Percentiles rank a stretch among this genome's conserved stretches.
Evolutionary conservation across 2,329 filamentous ascomycete species (phyloP).

Genomic region (Fusarium goolgardi): DNA sequence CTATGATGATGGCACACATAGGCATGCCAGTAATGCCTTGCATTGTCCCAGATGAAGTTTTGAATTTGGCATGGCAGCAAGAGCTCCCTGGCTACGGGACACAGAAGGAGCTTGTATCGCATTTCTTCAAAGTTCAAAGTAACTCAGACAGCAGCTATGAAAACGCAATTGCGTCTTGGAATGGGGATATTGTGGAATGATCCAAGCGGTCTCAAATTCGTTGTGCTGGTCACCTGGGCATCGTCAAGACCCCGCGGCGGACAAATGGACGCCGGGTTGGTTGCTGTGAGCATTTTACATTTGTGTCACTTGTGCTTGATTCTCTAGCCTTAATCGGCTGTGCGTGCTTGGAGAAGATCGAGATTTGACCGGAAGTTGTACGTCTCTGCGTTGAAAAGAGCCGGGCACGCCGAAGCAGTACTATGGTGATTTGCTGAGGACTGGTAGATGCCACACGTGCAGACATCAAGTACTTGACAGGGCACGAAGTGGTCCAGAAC

Average conservation of each 20-base stretch:
- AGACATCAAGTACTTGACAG: slow-evolving; percentile 21
- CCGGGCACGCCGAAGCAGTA: slow-evolving; percentile 25
- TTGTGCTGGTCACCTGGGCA: slow-evolving; percentile 1
- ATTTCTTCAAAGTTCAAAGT: slow-evolving; percentile 8
- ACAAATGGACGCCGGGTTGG: slow-evolving; percentile 4
- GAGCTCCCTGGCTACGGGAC: neutral
- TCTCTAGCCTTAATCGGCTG: slow-evolving; percentile 27
- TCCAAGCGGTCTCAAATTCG: slow-evolving; percentile 4
- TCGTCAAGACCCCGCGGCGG: slow-evolving; percentile 6
- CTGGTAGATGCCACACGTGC: slow-evolving; percentile 29
- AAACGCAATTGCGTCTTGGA: slow-evolving; percentile 10
- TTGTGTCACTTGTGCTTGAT: slow-evolving; percentile 27
- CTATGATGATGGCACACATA: slow-evolving; percentile 47
- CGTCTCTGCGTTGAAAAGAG: neutral
- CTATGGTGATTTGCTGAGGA: slow-evolving; percentile 14
- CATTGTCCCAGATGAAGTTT: neutral
- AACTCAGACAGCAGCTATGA: slow-evolving; percentile 14
- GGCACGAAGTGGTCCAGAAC: slow-evolving; percentile 18
- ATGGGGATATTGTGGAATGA: slow-evolving; percentile 24
- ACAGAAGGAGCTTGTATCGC: slow-evolving; percentile 1
- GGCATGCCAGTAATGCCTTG: neutral
- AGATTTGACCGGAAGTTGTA: slow-evolving; percentile 25
- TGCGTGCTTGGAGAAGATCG: slow-evolving; percentile 21
- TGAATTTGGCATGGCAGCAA: neutral
- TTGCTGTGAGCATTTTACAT: slow-evolving; percentile 8